Evolutionary conservation across 805 yeast genomes (phyloP), one percentile per base, ranked within the genome.

Genomic region (Candida taoyuanica): DNA sequence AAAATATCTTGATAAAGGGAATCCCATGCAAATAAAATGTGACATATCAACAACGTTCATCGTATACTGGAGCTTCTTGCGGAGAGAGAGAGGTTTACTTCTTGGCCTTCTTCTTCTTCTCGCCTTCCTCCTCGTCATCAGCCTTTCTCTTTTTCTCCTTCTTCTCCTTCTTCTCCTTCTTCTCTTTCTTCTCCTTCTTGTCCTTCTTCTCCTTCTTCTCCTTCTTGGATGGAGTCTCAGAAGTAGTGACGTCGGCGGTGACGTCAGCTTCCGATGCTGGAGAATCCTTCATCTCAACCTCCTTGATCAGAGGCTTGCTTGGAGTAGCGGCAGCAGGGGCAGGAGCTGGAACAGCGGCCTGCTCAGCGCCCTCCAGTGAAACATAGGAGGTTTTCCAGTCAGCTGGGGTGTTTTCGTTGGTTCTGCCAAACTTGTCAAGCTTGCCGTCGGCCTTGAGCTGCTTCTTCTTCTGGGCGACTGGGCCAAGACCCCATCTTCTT

Each of bases 401-500:
- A 33, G 77, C 84, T 56, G 98, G 98, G 20, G 98, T 93, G 63
- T 77, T 81, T 67, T 93, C 98, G 60, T 88, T 93, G 48, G 71
- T 73, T 71, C 96, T 82, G 48, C 98, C 98, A 59, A 68, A 93
- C 68, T 91, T 86, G 73, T 93, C 98, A 60, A 93, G 79, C 70
- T 93, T 91, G 59, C 98, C 98, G 50, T 85, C 95, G 38, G 94
- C 84, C 76, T 89, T 91, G 75, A 93, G 72, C 73, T 91, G 96
- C 76, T 93, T 93, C 85, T 93, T 93, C 82, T 88, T 88, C 68
- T 85, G 87, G 44, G 98, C 98, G 62, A 89, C 86, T 56, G 98
- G 98, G 56, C 98, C 98, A 55, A 93, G 71, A 47, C 98, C 98
- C 98, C 98, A 93, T 76, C 97, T 83, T 76, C 98, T 85, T 69